Evolutionary conservation across 2,329 filamentous ascomycete genomes (phyloP), one percentile per base, ranked within the genome.

Genomic region (Venturia carpophila): DNA sequence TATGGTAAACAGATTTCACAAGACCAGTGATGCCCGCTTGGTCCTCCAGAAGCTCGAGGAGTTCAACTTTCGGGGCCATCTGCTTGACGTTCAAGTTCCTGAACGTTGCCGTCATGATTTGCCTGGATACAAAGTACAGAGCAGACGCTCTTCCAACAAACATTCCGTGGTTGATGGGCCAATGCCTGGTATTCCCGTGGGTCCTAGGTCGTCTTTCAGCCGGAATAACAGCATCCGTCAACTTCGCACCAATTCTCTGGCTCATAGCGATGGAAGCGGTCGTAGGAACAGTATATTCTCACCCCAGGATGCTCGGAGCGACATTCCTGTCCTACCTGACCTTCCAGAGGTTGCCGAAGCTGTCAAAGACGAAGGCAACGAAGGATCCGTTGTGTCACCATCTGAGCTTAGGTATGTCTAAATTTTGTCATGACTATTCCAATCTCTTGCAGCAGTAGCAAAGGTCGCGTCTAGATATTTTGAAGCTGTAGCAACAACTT

Each of bases 221-320:
- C 60, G 42, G 6, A 42, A 34, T 10, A 61, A 61, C 39, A 61
- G 60, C 39, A 42, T 43, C 27, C 60, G 60, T 13, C 30, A 61
- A 15, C 6, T 42, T 19, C 60, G 60, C 21, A 61, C 60, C 27
- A 58, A 58, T 34, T 61, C 60, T 1, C n/a, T 42, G 21, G 42
- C 37, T 15, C 34, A 42, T n/a, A 45, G 60, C 7, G 60, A 61
- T 27, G 60, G 60, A 34, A 61, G 60, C 15, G 47, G 37, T 24
- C 63, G 63, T 45, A 47, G 34, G n/a, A 64, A 64, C 37, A 64
- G 63, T 21, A n/a, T 52, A 13, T 64, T 64, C 49, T 52, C 63
- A 15, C 45, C 43, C 30, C 63, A 64, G 19, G 63, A 64, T 41
- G 63, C 63, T 56, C 3, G 63, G 17, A 64, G 63, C 49, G 63